Base-by-base conservation (phyloP, 208 protist genomes). In the Herpetomonas muscarum region DNA sequence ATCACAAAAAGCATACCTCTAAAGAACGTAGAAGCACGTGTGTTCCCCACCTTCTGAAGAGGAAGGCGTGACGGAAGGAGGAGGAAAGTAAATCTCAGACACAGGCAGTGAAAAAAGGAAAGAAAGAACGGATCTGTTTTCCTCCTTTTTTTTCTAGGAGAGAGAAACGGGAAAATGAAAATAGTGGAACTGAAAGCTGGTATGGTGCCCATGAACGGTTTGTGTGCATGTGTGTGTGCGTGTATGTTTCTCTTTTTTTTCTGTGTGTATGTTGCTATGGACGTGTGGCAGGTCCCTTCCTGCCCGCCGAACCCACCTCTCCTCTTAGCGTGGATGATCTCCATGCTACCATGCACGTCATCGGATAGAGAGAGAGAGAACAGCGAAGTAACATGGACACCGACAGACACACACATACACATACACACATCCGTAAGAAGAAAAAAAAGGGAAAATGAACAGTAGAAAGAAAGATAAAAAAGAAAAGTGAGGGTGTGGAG, bases 181-280 rank as follows among this genome's bases (percentile, higher is more conserved):
- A 17, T 25, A 30, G 31, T 32, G 10, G 29, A 22, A 29, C 1
- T 13, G 30, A 17, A 42, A 47, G 19, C 15, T 42, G 29, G n/a
- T n/a, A n/a, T n/a, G n/a, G n/a, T n/a, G n/a, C n/a, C n/a, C n/a
- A 50, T 36, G 42, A 32, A 17, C 19, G 13, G 49, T 13, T 34
- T 22, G 49, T 39, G 28, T 61, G 39, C 32, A 56, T 55, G 41
- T 36, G 13, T 46, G 39, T 7, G 17, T 59, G 6, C 53, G 28
- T 55, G 26, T 42, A 32, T 29, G 30, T 67, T 61, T 41, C 55
- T 24, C 55, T 28, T 34, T 52, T 60, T 62, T 60, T 24, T 26
- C 24, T 31, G 4, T 63, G 26, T 63, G 25, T 56, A 24, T 55
- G 34, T n/a, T n/a, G n/a, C n/a, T n/a, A n/a, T n/a, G n/a, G n/a